Evolutionary conservation across 371 early-diverging fungal species (phyloP).

Genomic region (Chytridium lagenaria): DNA sequence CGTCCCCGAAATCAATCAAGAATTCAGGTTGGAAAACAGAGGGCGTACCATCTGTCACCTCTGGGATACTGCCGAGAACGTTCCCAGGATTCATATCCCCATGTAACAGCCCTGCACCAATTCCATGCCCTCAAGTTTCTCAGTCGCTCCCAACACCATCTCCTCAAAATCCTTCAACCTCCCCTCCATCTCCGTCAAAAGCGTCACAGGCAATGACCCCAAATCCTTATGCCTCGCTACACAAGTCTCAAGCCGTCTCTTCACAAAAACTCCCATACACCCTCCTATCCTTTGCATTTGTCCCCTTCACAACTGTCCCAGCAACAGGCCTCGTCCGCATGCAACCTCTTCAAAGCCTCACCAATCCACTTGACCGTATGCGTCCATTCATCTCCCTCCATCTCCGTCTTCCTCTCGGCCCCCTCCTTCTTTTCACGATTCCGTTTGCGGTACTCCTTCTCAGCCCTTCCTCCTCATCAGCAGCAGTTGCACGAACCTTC

Average conservation of each 20-base stretch:
- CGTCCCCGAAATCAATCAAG: conserved; percentile 36
- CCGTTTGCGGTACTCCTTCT: not conserved
- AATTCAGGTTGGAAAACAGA: not conserved
- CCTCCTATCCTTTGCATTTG: conserved; percentile 1
- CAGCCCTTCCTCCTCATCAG: conserved; percentile 19
- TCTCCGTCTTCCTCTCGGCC: not conserved
- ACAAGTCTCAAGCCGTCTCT: not conserved
- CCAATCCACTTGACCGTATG: conserved; percentile 9
- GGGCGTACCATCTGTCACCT: not conserved
- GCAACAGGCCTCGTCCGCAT: not conserved
- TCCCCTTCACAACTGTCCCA: not conserved
- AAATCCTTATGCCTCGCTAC: not conserved
- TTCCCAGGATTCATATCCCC: conserved; percentile 36
- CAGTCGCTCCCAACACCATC: not conserved
- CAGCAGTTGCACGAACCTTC: conserved; percentile 14
- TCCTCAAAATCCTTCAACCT: not conserved
- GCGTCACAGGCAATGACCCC: not conserved
- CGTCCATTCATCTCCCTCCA: not conserved
- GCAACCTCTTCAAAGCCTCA: not conserved
- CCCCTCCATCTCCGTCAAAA: not conserved
- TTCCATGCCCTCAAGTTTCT: not conserved
- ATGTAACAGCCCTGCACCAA: conserved; percentile 19
- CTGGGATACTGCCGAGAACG: conserved; percentile 15
- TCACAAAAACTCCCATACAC: conserved; percentile 5
- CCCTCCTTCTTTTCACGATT: not conserved